Base-by-base conservation (phyloP, 2,329 filamentous ascomycete genomes). In the Sporothrix inflata region DNA sequence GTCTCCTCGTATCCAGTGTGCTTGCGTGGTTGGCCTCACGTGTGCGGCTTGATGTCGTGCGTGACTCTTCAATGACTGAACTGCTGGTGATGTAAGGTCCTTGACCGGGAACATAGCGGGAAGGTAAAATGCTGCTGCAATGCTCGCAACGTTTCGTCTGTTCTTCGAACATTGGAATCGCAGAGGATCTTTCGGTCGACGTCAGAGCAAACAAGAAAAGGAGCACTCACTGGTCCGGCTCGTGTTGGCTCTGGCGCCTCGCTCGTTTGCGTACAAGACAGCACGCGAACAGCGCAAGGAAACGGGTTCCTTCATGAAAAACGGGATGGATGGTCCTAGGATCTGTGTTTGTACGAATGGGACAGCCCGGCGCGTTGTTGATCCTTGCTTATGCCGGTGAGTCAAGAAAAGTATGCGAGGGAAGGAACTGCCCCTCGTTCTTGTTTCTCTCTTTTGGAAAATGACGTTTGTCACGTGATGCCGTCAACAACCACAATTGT, bases 381-480 rank as follows among this genome's bases (percentile, higher is more conserved):
- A 4, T 21, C 34, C 57, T 63, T 63, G 57, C 57, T 63, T 63
- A 63, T 42, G 57, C 19, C 11, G 40, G 34, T 63, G 57, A 63
- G 16, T 63, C 57, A 63, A 63, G 7, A 19, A 14, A 57, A 40
- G 34, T 2, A 42, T 1, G 34, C 38, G n/a, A 14, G 27, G 57
- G 57, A 63, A 63, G 57, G 57, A 24, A 11, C 57, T 24, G n/a
- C 57, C 53, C 55, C 57, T 24, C 34, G 57, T 42, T 42, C 42
- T 19, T 7, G 34, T 42, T 16, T 21, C n/a, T 19, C 57, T 12
- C 57, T 6, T 42, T 63, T 63, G n/a, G 57, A 9, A 42, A 63
- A 9, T 42, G 57, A 63, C 34, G 57, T 24, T 19, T 53, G n/a
- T 63, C 57, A 63, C 57, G 57, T 63, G 57, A 63, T 21, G 14